Evolutionary conservation across 2,329 filamentous ascomycete genomes (phyloP), one percentile per base, ranked within the genome.

Genomic region (Fusarium circinatum): DNA sequence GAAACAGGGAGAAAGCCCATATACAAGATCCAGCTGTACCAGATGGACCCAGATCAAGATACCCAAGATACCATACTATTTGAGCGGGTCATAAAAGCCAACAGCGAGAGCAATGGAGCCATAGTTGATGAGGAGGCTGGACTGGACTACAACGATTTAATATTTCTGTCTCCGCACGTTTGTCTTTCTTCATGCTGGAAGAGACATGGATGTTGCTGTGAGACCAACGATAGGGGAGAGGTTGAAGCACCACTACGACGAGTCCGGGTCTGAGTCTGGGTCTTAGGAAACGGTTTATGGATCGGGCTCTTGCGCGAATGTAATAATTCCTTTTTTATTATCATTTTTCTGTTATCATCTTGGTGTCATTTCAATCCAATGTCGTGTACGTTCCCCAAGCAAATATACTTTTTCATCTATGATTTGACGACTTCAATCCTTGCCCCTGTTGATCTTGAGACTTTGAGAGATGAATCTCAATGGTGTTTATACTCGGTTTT

Each of bases 251-350:
- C 77, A 75, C 65, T 44, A 71, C 62, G 34, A 71, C 74, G 78
- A 77, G 77, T 80, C 76, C 66, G 65, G 68, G 74, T 74, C 65
- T 72, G 63, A 63, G 65, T 74, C 67, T 70, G 67, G 74, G 69
- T 74, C 66, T 71, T 54, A 56, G 68, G 72, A 67, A 68, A 68
- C 62, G 75, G 74, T 71, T 71, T 57, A 74, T 44, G 72, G 71
- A 75, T 73, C 74, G 71, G 75, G 78, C 81, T 82, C 79, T 83
- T 84, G 79, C 83, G 82, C 82, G 85, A 76, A 73, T 86, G 84
- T 86, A 86, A 85, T 86, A 86, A 82, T 83, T 81, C 82, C 79
- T 80, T 80, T 81, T 81, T 80, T 81, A 79, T 78, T 81, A 80
- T 78, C 80, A 77, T 70, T 70, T 75, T 70, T 76, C 75, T 71